Percentiles rank a stretch among this genome's conserved stretches.
phyloP scores from a whole-genome alignment of 1,139 yeast genomes.

The Suhomyces terraborum region DNA sequence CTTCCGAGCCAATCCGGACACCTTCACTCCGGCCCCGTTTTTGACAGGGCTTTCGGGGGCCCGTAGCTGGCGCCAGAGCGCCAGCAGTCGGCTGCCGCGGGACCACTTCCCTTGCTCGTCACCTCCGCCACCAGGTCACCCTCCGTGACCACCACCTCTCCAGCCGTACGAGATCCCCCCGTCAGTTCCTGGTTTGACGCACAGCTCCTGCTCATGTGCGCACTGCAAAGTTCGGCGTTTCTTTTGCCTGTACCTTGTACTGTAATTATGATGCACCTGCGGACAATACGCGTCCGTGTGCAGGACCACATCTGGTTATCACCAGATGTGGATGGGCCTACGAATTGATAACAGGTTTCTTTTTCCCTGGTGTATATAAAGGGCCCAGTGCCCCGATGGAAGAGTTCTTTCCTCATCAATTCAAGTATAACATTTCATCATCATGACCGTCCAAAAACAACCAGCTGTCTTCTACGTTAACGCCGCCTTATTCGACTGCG shows the following conservation, averaged over 20 bases:
- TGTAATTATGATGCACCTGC: no score
- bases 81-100: not conserved
- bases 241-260: no score
- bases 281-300: slow-evolving; percentile 8
- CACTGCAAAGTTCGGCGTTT: slow-evolving; percentile 2
- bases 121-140: not conserved
- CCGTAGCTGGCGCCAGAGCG: not conserved
- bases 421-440: slow-evolving; percentile 8
- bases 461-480: slow-evolving; percentile 50
- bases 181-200: not conserved
- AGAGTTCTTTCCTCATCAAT: not conserved
- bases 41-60: no score
- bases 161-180: not conserved
- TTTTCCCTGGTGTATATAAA: slow-evolving; percentile 12
- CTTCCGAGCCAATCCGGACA: not conserved
- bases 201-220: not conserved
- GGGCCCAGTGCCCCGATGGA: slow-evolving; percentile 4
- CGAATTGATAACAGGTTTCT: slow-evolving; percentile 3
- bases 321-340: slow-evolving; percentile 2
- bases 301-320: slow-evolving; percentile 13
- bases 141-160: not conserved
- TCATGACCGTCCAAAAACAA: slow-evolving; percentile 37
- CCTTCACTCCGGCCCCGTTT: not conserved
- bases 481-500: slow-evolving; percentile 74
- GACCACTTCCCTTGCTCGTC: not conserved